A percentile compares a stretch with the other conserved stretches of the same genome.
Conservation (phyloP, 2,329 filamentous ascomycete genomes). For the Uncinocarpus reesii region DNA sequence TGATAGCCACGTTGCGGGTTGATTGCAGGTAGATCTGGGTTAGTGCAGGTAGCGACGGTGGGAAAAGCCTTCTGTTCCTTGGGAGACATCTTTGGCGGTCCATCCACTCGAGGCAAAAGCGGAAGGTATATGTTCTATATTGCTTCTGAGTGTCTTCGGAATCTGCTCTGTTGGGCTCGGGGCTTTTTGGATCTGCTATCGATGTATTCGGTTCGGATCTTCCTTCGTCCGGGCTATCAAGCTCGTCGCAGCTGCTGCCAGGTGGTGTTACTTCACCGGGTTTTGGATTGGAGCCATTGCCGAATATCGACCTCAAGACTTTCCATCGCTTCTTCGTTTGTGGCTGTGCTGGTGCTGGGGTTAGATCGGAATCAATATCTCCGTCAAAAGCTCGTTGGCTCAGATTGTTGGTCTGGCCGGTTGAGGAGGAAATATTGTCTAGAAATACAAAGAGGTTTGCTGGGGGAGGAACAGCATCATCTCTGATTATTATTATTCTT, state of each 20-base stretch:
- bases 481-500: conserved; percentile 78
- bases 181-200: conserved; percentile 2
- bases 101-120: conserved; percentile 58
- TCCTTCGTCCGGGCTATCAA: not conserved
- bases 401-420: conserved; percentile 13
- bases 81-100: conserved; percentile 43
- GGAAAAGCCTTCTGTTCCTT: conserved; percentile 44
- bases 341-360: conserved; percentile 18
- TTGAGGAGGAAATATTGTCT: conserved; percentile 23
- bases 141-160: conserved; percentile 3
- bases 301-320: conserved; percentile 43
- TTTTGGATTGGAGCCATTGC: conserved; percentile 36
- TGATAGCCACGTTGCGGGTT: conserved; percentile 15
- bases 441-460: conserved; percentile 41
- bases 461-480: conserved; percentile 53
- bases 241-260: conserved; percentile 31
- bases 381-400: conserved; percentile 27
- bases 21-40: conserved; percentile 46
- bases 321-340: conserved; percentile 41
- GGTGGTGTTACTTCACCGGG: conserved; percentile 35
- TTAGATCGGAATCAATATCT: conserved; percentile 14
- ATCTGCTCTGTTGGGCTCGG: conserved; percentile 1
- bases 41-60: conserved; percentile 47
- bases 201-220: conserved; percentile 19
- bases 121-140: conserved; percentile 52